Evolutionary conservation across 805 yeast genomes (phyloP).

Genomic region (Zygosaccharomyces lentus): DNA sequence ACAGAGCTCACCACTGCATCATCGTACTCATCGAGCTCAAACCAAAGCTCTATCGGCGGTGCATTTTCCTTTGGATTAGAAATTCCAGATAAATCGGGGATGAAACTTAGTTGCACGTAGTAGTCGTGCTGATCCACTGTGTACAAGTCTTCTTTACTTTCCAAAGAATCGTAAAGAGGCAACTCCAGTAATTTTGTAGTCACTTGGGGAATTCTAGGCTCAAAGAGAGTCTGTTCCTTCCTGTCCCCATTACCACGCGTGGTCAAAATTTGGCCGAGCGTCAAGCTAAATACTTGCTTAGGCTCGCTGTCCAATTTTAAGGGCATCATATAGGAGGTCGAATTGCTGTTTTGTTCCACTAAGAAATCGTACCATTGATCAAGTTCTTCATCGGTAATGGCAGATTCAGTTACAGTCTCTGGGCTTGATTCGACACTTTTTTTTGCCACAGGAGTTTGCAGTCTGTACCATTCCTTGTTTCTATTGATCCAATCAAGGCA

Average conservation of each 20-base stretch:
- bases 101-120: conserved; percentile 27
- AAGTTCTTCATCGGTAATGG: conserved; percentile 12
- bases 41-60: conserved; percentile 31
- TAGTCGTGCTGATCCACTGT: conserved; percentile 31
- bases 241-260: background rate
- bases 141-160: conserved; percentile 12
- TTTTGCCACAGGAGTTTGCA: conserved; percentile 17
- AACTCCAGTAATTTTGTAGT: conserved; percentile 21
- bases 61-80: conserved; percentile 4
- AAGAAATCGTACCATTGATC: conserved; percentile 19
- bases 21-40: conserved; percentile 29
- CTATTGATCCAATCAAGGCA: conserved; percentile 28
- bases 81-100: conserved; percentile 19
- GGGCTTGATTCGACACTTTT: background rate
- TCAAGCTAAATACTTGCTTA: conserved; percentile 21
- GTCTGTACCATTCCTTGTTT: conserved; percentile 25
- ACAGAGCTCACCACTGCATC: conserved; percentile 21
- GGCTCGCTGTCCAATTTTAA: conserved; percentile 4
- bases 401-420: background rate
- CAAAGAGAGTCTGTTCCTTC: conserved; percentile 14
- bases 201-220: conserved; percentile 26
- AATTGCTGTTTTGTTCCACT: background rate
- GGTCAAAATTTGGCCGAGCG: conserved; percentile 27
- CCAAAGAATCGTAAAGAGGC: conserved; percentile 19
- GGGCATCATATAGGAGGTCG: conserved; percentile 1